These are phyloP conservation scores for Escovopsis weberi DNA, from an alignment of 2,329 filamentous ascomycete genomes.

Conservation along the genomic window DNA sequence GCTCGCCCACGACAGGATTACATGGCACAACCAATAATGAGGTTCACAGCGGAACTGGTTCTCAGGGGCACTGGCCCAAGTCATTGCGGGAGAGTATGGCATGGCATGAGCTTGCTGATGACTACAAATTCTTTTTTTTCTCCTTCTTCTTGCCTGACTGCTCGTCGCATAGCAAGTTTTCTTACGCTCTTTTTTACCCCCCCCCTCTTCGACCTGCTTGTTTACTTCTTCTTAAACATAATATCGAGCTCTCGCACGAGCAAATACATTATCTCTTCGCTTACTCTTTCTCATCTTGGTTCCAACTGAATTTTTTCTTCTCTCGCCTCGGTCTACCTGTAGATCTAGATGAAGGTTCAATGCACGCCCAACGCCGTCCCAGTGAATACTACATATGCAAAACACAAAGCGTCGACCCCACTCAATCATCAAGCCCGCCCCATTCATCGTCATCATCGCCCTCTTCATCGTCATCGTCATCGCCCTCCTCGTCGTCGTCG, in stretches of 20 bases:
- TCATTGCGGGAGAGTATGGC: neutral
- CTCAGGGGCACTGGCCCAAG: neutral
- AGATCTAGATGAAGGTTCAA: too few species aligned
- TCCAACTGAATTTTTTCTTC: too few species aligned
- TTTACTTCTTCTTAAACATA: neutral
- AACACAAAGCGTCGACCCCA: too few species aligned
- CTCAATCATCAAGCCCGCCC: constrained; percentile 50
- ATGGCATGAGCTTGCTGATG: neutral
- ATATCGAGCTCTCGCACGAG: neutral
- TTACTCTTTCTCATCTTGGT: too few species aligned
- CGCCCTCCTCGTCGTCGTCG: constrained; percentile 23
- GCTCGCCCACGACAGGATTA: neutral
- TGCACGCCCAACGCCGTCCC: too few species aligned
- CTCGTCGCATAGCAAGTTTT: neutral
- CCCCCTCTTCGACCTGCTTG: too few species aligned
- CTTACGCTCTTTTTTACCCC: too few species aligned
- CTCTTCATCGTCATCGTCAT: constrained; percentile 19
- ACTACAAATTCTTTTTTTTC: neutral
- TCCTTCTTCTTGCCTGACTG: constrained; percentile 1
- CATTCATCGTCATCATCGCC: constrained; percentile 35
- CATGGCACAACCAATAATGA: neutral
- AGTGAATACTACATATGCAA: too few species aligned
- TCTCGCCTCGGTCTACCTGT: too few species aligned
- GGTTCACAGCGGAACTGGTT: neutral
- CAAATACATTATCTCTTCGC: too few species aligned